Base-by-base conservation (phyloP, 148 eudicot species). In the Fallopia convolvulus region DNA sequence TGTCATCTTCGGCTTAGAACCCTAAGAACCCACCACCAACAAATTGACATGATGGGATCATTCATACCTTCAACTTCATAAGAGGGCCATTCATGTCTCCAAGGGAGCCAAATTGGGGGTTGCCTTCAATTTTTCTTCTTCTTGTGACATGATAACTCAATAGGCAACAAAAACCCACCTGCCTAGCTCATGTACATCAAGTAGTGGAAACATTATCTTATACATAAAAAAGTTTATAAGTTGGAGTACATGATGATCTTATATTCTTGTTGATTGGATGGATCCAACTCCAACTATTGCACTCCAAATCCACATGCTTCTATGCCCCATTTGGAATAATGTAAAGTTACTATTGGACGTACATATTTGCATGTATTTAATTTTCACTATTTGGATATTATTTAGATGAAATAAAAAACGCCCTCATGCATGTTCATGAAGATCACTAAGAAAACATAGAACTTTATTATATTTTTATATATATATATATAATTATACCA, bases 11-110 rank as follows among this genome's bases (percentile, higher is more conserved):
- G 15, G 17, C 72, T 68, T 36, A 36, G 14, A 33, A 15, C 8
- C 44, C 44, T 33, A 36, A 68, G 32, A 68, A 33, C 44, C 72
- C 72, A 68, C 44, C 70, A 68, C 44, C 70, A 68, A 68, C 72
- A 32, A 66, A 36, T 33, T 66, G 72, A 32, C 42, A 66, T 32
- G 72, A 66, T 63, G 39, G 40, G 39, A 63, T 30, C 39, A 63
- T 63, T 63, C 39, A 63, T 32, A 32, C 40, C 12, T 63, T 32
- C 40, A 63, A 30, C 9, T 68, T 68, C 44, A 68, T 3, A 36
- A 33, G 72, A 55, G 72, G 72, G 44, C 44, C 72, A 68, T 36
- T 3, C 39, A 36, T 68, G 72, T 68, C 46, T 66, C 72, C 42
- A 66, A 26, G 2, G 5, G 17, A 33, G 42, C 72, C 42, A 32